Evolutionary conservation across 2,329 filamentous ascomycete genomes (phyloP), one percentile per base, ranked within the genome.

Genomic region (Sphaceloma murrayae): DNA sequence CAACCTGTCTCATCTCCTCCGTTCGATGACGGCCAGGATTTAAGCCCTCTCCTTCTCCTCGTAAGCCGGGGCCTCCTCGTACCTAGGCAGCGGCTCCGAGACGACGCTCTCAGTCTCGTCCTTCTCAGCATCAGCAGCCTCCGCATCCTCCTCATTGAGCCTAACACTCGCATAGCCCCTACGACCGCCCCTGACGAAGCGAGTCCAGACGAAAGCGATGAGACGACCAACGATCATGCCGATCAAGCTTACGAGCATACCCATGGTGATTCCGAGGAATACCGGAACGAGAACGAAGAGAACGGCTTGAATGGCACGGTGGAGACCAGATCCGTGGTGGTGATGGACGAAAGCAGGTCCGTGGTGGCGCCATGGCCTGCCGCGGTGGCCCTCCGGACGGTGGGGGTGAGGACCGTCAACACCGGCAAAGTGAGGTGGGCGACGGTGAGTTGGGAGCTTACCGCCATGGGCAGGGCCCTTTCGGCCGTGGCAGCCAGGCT

Each of bases 181-280:
- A 27, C 54, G 51, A 34, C 63, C 62, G 38, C 70, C 67, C 43
- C 74, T 72, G 54, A 66, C 64, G 49, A 79, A 58, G 49, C 69
- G 62, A 50, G 74, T 72, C 67, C 75, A 75, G 18, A 79, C 39
- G 47, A 74, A 75, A 42, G 80, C 70, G 44, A 78, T 66, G 43
- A 80, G 53, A 40, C 74, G 77, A 49, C 79, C 80, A 30, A 81
- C 60, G 46, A 78, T 63, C 72, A 85, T 80, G 45, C 78, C 80
- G 34, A 85, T 58, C 30, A 83, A 59, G 61, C 80, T 81, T 50
- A 80, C 77, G 21, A 71, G 69, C 45, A 85, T 72, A 56, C 82
- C 82, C 33, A 79, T 78, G 17, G 77, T 70, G 51, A 85, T 70
- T 47, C 82, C 82, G 51, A 85, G 70, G 43, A 82, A 63, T 43